Conservation (phyloP, 129 eudicot species). For the Scalesia atractyloides region DNA sequence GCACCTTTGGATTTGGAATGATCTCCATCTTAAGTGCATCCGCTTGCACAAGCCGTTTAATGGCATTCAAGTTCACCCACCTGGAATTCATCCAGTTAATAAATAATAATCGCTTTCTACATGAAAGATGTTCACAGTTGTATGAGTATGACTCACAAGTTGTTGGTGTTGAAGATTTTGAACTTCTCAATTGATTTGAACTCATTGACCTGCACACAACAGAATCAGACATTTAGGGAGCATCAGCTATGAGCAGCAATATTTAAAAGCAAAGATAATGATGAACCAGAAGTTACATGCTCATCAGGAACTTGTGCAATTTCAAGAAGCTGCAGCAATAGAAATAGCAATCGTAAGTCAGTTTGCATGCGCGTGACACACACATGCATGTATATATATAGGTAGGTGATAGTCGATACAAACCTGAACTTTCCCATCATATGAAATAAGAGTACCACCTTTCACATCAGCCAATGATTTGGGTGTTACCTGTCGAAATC, state of each 20-base stretch:
- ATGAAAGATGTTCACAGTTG: background rate
- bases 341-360: constrained; percentile 11
- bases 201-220: constrained; percentile 79
- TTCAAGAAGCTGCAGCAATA: constrained; percentile 77
- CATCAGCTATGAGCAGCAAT: background rate
- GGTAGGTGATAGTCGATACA: constrained; percentile 7
- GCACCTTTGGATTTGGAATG: constrained; percentile 95
- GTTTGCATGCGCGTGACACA: too few species aligned
- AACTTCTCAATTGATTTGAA: constrained; percentile 98
- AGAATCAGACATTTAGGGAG: constrained; percentile 13
- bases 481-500: constrained; percentile 84
- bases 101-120: constrained; percentile 4
- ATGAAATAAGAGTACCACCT: constrained; percentile 95
- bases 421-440: constrained; percentile 98
- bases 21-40: constrained; percentile 94
- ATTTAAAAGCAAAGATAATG: background rate
- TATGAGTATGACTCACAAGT: constrained; percentile 55
- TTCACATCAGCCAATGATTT: constrained; percentile 99
- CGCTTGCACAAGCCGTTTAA: constrained; percentile 80
- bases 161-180: constrained; percentile 97
- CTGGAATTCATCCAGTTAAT: constrained; percentile 33
- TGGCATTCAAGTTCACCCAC: constrained; percentile 88
- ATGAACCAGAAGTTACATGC: constrained; percentile 51
- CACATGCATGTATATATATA: too few species aligned
- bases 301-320: constrained; percentile 86